Conservation (phyloP, 352 stramenopile genomes). For the Pythium coloratum region DNA sequence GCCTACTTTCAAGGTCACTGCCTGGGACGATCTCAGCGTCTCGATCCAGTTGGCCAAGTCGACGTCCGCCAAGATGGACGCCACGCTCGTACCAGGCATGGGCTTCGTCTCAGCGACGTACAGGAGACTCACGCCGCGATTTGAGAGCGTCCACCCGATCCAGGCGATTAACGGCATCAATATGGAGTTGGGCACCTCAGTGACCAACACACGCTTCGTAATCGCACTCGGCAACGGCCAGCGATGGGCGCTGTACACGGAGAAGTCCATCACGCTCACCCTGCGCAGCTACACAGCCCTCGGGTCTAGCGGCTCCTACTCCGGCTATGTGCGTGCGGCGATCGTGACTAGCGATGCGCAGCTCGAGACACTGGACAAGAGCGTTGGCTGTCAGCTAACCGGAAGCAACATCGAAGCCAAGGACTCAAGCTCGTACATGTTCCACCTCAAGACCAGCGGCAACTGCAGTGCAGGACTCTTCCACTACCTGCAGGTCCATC, state of each 20-base stretch:
- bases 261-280: not conserved
- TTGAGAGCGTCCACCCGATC: not conserved
- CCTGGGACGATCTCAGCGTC: not conserved
- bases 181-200: too few relatives aligned
- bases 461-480: not conserved
- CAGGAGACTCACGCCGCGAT: not conserved
- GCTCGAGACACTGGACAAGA: not conserved
- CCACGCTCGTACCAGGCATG: not conserved
- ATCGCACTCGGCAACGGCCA: not conserved
- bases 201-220: not conserved
- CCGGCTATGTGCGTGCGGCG: not conserved
- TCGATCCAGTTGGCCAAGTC: not conserved
- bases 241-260: not conserved
- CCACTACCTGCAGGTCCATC: constrained; percentile 24
- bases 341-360: not conserved
- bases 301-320: not conserved
- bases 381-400: not conserved
- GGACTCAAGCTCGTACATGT: not conserved
- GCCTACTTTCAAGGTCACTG: not conserved
- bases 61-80: not conserved
- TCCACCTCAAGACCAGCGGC: not conserved
- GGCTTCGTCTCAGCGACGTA: not conserved
- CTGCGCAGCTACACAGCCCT: not conserved
- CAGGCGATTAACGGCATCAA: not conserved
- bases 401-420: not conserved